Percentiles rank a stretch among this genome's conserved stretches.
Conservation (phyloP, 208 protist genomes). For the Leishmania guyanensis region DNA sequence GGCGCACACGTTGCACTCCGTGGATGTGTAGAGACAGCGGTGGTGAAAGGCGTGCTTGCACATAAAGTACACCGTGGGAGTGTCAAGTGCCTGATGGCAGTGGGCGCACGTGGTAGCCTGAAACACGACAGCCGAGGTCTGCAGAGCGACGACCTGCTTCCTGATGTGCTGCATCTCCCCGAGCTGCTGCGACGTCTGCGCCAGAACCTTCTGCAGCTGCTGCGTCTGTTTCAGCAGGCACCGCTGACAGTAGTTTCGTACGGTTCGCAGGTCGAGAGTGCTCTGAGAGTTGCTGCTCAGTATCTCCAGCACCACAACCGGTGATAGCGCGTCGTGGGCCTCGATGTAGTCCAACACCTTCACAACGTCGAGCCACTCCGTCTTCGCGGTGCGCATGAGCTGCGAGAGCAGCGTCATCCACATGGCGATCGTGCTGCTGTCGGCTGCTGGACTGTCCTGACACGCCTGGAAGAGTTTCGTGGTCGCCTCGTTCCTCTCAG, state of each 20-base stretch:
- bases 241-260: slow-evolving; percentile 88
- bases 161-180: slow-evolving; percentile 57
- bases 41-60: slow-evolving; percentile 95
- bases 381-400: slow-evolving; percentile 56
- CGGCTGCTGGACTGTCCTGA: slow-evolving; percentile 22
- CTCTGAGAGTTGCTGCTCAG: slow-evolving; percentile 46
- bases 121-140: slow-evolving; percentile 85
- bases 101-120: slow-evolving; percentile 80
- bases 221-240: slow-evolving; percentile 49
- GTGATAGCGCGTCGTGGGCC: slow-evolving; percentile 86
- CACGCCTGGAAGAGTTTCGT: slow-evolving; percentile 63
- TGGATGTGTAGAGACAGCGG: slow-evolving; percentile 71
- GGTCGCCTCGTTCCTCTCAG: slow-evolving; percentile 33
- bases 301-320: slow-evolving; percentile 91
- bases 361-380: slow-evolving; percentile 48
- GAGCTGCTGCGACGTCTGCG: slow-evolving; percentile 33
- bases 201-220: slow-evolving; percentile 14
- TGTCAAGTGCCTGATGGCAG: slow-evolving; percentile 85
- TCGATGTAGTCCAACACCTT: slow-evolving; percentile 84
- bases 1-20: slow-evolving; percentile 69
- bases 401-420: slow-evolving; percentile 93
- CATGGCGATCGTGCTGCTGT: slow-evolving; percentile 46
- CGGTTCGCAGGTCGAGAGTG: slow-evolving; percentile 62
- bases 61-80: slow-evolving; percentile 95
- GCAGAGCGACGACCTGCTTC: slow-evolving; percentile 68